Base-by-base conservation (phyloP, 2,329 filamentous ascomycete species). In the Beauveria pseudobassiana region DNA sequence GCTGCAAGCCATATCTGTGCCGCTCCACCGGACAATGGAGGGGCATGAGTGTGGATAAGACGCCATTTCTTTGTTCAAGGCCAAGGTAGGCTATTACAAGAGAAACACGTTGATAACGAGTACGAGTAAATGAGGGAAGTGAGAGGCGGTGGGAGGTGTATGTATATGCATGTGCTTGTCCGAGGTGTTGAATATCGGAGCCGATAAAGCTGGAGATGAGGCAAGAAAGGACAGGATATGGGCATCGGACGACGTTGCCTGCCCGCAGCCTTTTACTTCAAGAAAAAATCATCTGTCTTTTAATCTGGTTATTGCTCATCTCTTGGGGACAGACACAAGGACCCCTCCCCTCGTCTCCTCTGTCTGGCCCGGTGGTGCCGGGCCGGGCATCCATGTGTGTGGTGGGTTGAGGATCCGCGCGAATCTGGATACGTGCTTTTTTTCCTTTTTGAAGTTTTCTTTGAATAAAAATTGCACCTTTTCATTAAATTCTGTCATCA, bases 1-100 rank as follows among this genome's bases (percentile, higher is more conserved):
- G 38, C 58, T 53, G 49, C 58, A 60, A 60, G 58, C 58, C 58
- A 60, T 60, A 59, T 59, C 56, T 53, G 20, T 50, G 49, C 48
- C 38, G 40, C 38, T 46, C 38, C 56, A 59, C 46, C 43, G 5
- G 38, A 59, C 46, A 52, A 28, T 42, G 56, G 38, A 34, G 56
- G 46, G 24, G 56, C 12, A 24, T 28, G 43, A 18, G 43, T 18
- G 16, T 30, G 30, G n/a, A 16, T 6, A 42, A 7, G 51, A 20
- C 7, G 53, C 18, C 20, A 18, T 22, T 22, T 59, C 48, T 58
- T 58, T 58, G 55, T 58, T 28, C 42, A 46, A 30, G 30, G 12
- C n/a, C 49, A 14, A 22, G 38, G 5, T 18, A 12, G 8, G 38
- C 22, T 30, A 28, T 43, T 43, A 43, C 30, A 40, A 52, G 30